Conservation (phyloP, 495 filamentous ascomycete genomes). For the Penicillium samsonianum region DNA sequence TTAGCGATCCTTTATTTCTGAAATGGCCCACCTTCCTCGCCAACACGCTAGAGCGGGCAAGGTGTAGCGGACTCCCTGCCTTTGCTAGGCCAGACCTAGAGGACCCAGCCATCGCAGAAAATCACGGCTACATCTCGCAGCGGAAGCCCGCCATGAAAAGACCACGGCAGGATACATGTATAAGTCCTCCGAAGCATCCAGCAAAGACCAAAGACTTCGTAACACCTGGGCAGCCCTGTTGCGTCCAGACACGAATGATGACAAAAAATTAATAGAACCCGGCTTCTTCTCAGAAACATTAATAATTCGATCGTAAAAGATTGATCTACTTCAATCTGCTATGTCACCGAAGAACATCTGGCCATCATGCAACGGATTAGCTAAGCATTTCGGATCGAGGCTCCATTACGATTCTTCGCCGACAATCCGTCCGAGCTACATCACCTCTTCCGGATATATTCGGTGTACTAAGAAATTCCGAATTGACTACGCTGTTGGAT, state of each 20-base stretch:
- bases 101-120: too few relatives aligned
- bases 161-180: too few relatives aligned
- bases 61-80: too few relatives aligned
- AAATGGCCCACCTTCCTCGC: too few relatives aligned
- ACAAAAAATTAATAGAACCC: background rate
- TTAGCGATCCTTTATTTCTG: too few relatives aligned
- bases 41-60: too few relatives aligned
- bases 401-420: conserved; percentile 32
- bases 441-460: conserved; percentile 18
- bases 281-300: background rate
- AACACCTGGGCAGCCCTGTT: too few relatives aligned
- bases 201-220: too few relatives aligned
- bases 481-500: background rate
- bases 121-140: too few relatives aligned
- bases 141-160: too few relatives aligned
- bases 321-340: background rate
- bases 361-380: conserved; percentile 14
- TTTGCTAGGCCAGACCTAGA: too few relatives aligned
- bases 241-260: background rate
- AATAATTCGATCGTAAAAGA: background rate
- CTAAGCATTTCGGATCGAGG: conserved; percentile 26
- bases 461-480: conserved; percentile 11
- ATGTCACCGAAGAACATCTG: background rate
- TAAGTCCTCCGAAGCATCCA: too few relatives aligned
- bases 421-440: conserved; percentile 10